Conservation (phyloP, 306 rosid genomes). For the Pterocarpus santalinus region DNA sequence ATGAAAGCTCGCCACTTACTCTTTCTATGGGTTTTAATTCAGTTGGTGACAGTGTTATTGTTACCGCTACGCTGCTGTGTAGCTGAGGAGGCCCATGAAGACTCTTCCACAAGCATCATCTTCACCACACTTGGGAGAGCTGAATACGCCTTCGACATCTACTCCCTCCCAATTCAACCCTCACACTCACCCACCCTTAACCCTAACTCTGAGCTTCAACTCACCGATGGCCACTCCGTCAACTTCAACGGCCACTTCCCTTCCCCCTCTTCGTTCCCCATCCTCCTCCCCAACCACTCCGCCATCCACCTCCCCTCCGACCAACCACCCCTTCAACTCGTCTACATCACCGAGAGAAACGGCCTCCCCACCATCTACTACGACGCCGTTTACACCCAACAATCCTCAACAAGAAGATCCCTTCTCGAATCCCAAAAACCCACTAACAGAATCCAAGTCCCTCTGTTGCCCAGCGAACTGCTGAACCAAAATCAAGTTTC, state of each 20-base stretch:
- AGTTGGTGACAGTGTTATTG: neutral
- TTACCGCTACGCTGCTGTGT: neutral
- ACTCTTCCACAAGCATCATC: constrained; percentile 57
- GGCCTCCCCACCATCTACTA: constrained; percentile 65
- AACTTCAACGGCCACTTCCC: constrained; percentile 92
- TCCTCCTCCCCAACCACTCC: constrained; percentile 46
- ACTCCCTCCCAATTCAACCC: constrained; percentile 55
- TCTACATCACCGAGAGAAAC: constrained; percentile 79
- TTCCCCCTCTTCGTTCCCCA: constrained; percentile 40
- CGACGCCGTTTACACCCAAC: constrained; percentile 57
- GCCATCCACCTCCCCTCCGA: constrained; percentile 36
- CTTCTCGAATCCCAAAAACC: constrained; percentile 46
- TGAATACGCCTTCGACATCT: constrained; percentile 71
- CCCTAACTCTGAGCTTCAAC: constrained; percentile 50
- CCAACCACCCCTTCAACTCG: constrained; percentile 53
- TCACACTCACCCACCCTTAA: constrained; percentile 3
- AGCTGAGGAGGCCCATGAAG: constrained; percentile 22
- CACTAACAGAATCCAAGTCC: constrained; percentile 62
- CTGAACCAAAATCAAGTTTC: constrained; percentile 48
- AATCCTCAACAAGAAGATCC: constrained; percentile 44
- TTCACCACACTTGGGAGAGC: constrained; percentile 80
- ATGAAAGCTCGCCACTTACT: constrained; percentile 43
- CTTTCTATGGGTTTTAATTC: constrained; percentile 18
- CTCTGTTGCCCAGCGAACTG: constrained; percentile 48
- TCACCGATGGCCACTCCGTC: constrained; percentile 82